phyloP scores from a whole-genome alignment of 2,329 filamentous ascomycete species.

The Neofusicoccum kwambonambiense region DNA sequence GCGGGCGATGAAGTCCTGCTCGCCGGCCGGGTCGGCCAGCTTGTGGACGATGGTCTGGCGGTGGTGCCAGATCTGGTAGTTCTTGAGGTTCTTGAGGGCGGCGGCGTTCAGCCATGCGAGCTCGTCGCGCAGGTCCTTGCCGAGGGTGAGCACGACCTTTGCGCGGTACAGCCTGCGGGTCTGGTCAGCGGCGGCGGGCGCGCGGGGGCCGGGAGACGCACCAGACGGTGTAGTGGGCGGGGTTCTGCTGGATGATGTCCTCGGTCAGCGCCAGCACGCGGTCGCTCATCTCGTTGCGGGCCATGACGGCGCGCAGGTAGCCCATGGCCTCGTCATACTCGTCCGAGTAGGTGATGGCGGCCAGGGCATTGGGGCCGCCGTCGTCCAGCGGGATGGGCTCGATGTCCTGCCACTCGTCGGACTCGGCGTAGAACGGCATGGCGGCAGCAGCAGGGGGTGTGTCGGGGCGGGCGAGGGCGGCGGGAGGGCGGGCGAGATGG shows the following conservation, averaged over 20 bases:
- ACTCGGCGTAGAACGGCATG: slow-evolving; percentile 56
- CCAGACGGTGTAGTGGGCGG: slow-evolving; percentile 98
- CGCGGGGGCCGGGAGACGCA: slow-evolving; percentile 30
- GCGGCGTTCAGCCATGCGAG: slow-evolving; percentile 83
- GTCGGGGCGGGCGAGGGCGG: background rate
- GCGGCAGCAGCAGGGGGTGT: background rate
- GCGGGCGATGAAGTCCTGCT: slow-evolving; percentile 70
- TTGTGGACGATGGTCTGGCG: slow-evolving; percentile 57
- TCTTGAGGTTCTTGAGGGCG: slow-evolving; percentile 83
- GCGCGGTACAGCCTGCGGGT: slow-evolving; percentile 74
- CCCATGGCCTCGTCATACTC: slow-evolving; percentile 90
- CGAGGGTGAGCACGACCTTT: slow-evolving; percentile 68
- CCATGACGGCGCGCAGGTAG: slow-evolving; percentile 93
- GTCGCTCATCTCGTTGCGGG: slow-evolving; percentile 75
- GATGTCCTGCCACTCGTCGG: slow-evolving; percentile 81
- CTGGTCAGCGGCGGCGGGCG: background rate
- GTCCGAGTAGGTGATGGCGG: slow-evolving; percentile 86
- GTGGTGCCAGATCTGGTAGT: slow-evolving; percentile 95
- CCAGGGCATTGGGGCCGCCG: slow-evolving; percentile 71
- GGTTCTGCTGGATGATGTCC: slow-evolving; percentile 88
- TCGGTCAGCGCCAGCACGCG: slow-evolving; percentile 79
- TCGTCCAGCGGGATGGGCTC: slow-evolving; percentile 81
- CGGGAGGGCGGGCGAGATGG: background rate
- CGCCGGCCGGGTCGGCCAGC: slow-evolving; percentile 60
- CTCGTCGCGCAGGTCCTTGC: slow-evolving; percentile 67